phyloP scores from a whole-genome alignment of 1,284 basidiomycete species.

The Marasmius sp. region DNA sequence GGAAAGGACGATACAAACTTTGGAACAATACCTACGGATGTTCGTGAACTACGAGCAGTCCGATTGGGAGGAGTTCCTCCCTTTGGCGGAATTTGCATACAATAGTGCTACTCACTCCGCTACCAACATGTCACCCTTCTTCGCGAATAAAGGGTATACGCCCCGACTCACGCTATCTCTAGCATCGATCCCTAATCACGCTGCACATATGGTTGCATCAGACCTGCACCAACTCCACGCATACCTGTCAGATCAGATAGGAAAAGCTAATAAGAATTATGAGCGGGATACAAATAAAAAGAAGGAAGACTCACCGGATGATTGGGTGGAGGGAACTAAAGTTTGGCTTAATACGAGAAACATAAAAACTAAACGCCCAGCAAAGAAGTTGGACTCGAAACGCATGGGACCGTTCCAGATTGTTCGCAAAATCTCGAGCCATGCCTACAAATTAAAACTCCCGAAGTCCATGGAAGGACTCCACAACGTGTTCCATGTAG shows the following conservation, averaged over 20 bases:
- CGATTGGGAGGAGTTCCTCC: neutral
- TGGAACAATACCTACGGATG: conserved; percentile 1
- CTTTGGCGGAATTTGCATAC: neutral
- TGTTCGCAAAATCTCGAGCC: conserved; percentile 13
- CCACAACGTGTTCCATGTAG: conserved; percentile 16
- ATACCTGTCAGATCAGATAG: neutral
- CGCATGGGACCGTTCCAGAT: conserved; percentile 19
- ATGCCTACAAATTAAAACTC: conserved; percentile 13
- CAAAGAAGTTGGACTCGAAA: conserved; percentile 14
- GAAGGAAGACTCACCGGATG: neutral
- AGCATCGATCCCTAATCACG: neutral
- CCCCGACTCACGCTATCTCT: neutral
- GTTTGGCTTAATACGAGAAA: conserved; percentile 9
- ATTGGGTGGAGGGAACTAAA: neutral
- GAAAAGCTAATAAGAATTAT: neutral
- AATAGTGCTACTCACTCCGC: neutral
- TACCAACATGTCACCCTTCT: neutral
- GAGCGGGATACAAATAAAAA: no score
- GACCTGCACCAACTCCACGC: neutral
- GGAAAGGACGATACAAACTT: neutral
- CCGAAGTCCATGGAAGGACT: conserved; percentile 12
- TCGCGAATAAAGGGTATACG: neutral
- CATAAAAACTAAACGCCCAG: conserved; percentile 4
- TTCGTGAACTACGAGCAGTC: conserved; percentile 2
- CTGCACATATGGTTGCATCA: neutral